Conservation (phyloP, 768 basidiomycete genomes). For the Mycena crocata region DNA sequence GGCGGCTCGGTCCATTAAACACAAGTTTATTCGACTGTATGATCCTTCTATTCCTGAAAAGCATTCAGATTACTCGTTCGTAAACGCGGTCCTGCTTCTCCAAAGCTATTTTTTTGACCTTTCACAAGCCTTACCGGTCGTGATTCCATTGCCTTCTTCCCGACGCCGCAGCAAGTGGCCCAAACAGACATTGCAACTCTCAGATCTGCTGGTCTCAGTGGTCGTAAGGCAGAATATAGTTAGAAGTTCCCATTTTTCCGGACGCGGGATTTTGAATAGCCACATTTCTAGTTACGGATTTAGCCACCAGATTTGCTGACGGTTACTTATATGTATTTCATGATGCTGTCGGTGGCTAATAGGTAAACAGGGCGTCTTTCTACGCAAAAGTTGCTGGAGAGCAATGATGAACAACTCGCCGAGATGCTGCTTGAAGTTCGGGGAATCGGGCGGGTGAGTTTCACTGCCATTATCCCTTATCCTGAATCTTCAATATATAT, state of each 20-base stretch:
- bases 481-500: slow-evolving; percentile 23
- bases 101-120: slow-evolving; percentile 24
- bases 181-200: slow-evolving; percentile 68
- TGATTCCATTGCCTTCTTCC: slow-evolving; percentile 64
- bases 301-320: slow-evolving; percentile 84
- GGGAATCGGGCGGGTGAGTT: slow-evolving; percentile 79
- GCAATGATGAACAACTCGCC: slow-evolving; percentile 80
- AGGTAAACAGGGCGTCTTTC: slow-evolving; percentile 67
- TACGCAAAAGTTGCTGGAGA: slow-evolving; percentile 74
- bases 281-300: slow-evolving; percentile 70
- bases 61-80: slow-evolving; percentile 61
- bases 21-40: slow-evolving; percentile 82
- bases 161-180: slow-evolving; percentile 76
- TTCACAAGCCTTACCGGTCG: slow-evolving; percentile 32
- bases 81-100: slow-evolving; percentile 29
- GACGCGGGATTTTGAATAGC: slow-evolving; percentile 7
- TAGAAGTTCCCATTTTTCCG: slow-evolving; percentile 34
- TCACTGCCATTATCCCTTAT: slow-evolving; percentile 4
- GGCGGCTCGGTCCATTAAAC: slow-evolving; percentile 86
- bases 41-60: slow-evolving; percentile 81
- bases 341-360: not conserved
- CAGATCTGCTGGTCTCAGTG: slow-evolving; percentile 81
- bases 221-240: slow-evolving; percentile 61
- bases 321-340: slow-evolving; percentile 38
- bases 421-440: slow-evolving; percentile 81